phyloP scores from a whole-genome alignment of 805 yeast species.

The baker's yeast (Saccharomyces cerevisiae) region DNA sequence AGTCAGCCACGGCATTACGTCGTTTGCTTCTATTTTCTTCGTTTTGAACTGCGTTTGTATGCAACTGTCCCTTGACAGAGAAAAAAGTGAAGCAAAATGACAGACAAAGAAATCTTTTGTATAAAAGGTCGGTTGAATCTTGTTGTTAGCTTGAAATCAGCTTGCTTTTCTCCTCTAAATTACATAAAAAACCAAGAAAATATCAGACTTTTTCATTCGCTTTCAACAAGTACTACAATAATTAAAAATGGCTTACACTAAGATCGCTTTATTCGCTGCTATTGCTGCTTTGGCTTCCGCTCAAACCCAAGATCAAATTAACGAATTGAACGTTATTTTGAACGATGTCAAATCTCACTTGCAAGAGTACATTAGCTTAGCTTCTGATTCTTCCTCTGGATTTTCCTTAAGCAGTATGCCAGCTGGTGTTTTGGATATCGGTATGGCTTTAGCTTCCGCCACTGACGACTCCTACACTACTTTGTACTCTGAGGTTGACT shows the following conservation, averaged over 20 bases:
- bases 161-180: neutral
- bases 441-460: slow-evolving; percentile 22
- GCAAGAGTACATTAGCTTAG: slow-evolving; percentile 11
- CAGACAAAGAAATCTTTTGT: neutral
- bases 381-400: slow-evolving; percentile 8
- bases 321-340: slow-evolving; percentile 17
- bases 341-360: slow-evolving; percentile 16
- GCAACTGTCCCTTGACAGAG: neutral
- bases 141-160: neutral
- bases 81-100: neutral
- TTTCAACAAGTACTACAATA: slow-evolving; percentile 1
- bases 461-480: slow-evolving; percentile 31
- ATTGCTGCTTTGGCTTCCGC: slow-evolving; percentile 15
- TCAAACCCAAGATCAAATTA: slow-evolving; percentile 12
- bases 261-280: slow-evolving; percentile 15
- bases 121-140: neutral
- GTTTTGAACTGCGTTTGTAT: neutral
- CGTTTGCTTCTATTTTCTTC: neutral
- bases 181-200: neutral
- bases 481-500: slow-evolving; percentile 25
- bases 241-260: slow-evolving; percentile 8
- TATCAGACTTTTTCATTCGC: slow-evolving; percentile 8
- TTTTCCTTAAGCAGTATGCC: slow-evolving; percentile 13
- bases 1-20: neutral
- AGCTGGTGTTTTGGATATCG: slow-evolving; percentile 17